Evolutionary conservation across 805 yeast genomes (phyloP).

Genomic region (Cephaloascus albidus): DNA sequence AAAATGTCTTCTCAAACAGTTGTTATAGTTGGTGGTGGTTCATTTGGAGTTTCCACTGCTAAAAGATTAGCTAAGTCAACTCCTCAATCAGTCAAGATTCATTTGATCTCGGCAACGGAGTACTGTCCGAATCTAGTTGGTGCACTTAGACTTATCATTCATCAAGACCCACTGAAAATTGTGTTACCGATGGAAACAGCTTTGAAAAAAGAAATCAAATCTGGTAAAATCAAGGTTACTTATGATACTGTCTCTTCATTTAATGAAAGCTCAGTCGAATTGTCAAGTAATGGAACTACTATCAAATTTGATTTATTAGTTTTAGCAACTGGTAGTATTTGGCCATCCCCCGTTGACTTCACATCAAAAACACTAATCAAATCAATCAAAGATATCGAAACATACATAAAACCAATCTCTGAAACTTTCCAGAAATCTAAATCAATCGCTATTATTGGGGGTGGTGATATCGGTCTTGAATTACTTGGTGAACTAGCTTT

Average conservation of each 20-base stretch:
- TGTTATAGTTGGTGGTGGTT: conserved; percentile 12
- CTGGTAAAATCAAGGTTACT: conserved; percentile 9
- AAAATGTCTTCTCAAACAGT: no score
- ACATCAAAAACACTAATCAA: background rate
- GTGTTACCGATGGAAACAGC: conserved; percentile 7
- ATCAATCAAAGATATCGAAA: conserved; percentile 4
- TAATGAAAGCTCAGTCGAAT: conserved; percentile 7
- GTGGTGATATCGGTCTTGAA: conserved; percentile 19
- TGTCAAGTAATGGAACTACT: conserved; percentile 2
- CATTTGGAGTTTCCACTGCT: conserved; percentile 10
- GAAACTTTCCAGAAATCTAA: conserved; percentile 10
- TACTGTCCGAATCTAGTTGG: conserved; percentile 5
- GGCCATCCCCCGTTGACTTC: conserved; percentile 15
- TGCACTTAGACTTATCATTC: conserved; percentile 9
- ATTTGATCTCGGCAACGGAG: conserved; percentile 7
- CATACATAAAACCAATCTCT: conserved; percentile 6
- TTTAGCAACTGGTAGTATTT: conserved; percentile 18
- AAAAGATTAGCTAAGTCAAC: conserved; percentile 7
- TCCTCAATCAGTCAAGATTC: conserved; percentile 3
- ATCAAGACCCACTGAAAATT: conserved; percentile 7
- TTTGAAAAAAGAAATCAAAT: conserved; percentile 5
- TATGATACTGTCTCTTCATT: conserved; percentile 10
- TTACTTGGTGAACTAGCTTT: conserved; percentile 18
- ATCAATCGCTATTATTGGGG: conserved; percentile 19
- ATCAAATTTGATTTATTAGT: conserved; percentile 12